Conservation (phyloP, 176 grass and related monocot genomes). For the Juncus inflexus region DNA sequence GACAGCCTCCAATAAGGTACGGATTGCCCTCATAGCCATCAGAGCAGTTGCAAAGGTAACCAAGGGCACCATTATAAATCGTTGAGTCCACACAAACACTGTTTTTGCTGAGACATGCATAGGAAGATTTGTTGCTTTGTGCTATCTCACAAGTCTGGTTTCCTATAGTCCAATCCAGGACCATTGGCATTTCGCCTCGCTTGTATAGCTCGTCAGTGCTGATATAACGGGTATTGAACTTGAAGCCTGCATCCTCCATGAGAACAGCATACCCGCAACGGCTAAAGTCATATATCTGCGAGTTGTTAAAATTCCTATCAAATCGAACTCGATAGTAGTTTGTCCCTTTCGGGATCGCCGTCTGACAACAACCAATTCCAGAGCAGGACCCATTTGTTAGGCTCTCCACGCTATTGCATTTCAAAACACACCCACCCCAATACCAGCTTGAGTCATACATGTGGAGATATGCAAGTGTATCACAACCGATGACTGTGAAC, state of each 20-base stretch:
- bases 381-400: constrained; percentile 5
- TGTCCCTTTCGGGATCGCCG: constrained; percentile 4
- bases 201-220: background rate
- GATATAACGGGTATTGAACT: background rate
- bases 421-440: background rate
- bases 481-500: background rate
- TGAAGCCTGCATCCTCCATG: background rate
- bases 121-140: background rate
- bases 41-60: constrained; percentile 13
- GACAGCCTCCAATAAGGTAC: constrained; percentile 17
- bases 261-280: constrained; percentile 31
- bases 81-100: background rate
- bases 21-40: constrained; percentile 27
- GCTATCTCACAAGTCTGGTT: background rate
- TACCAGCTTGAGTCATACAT: background rate
- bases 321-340: background rate
- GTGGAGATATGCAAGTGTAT: background rate
- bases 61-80: too few species aligned
- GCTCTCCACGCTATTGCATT: background rate
- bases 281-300: background rate
- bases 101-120: background rate
- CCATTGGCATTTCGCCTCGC: background rate
- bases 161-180: constrained; percentile 3
- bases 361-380: constrained; percentile 31
- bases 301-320: background rate